phyloP scores from a whole-genome alignment of 164 flowering plant species.

The Berberis thunbergii region DNA sequence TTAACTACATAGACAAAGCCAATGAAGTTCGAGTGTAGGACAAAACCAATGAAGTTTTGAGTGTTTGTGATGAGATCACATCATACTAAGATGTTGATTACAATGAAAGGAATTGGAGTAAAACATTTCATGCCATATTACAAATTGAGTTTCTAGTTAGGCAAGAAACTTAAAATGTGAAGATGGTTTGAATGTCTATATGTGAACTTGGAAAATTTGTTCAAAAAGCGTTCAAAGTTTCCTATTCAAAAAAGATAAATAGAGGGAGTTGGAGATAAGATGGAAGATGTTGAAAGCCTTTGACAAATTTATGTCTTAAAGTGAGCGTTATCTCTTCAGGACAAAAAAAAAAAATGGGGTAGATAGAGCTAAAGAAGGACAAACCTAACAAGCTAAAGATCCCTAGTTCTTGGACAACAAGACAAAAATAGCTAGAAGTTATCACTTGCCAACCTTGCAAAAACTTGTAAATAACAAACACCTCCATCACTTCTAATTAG shows the following conservation, averaged over 20 bases:
- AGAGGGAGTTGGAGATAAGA: constrained; percentile 1
- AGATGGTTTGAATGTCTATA: background rate
- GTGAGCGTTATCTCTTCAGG: background rate
- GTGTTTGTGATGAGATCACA: no score
- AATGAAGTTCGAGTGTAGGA: no score
- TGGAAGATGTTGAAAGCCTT: background rate
- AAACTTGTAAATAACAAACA: background rate
- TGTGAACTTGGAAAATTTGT: background rate
- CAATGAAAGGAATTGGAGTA: no score
- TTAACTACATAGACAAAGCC: no score
- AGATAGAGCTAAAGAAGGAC: background rate
- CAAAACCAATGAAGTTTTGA: no score
- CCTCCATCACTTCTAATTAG: background rate
- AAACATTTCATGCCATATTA: no score
- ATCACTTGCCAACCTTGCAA: background rate
- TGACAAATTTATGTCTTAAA: background rate
- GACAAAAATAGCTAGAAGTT: constrained; percentile 3
- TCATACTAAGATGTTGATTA: no score
- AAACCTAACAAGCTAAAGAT: background rate
- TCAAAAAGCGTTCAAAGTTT: background rate
- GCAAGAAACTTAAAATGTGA: background rate
- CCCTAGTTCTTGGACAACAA: constrained; percentile 10
- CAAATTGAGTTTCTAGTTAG: background rate
- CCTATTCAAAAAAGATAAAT: background rate
- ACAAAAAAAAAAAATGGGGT: background rate